Base-by-base conservation (phyloP, 805 yeast genomes). In the Sungouiozyma ichnusensis region DNA sequence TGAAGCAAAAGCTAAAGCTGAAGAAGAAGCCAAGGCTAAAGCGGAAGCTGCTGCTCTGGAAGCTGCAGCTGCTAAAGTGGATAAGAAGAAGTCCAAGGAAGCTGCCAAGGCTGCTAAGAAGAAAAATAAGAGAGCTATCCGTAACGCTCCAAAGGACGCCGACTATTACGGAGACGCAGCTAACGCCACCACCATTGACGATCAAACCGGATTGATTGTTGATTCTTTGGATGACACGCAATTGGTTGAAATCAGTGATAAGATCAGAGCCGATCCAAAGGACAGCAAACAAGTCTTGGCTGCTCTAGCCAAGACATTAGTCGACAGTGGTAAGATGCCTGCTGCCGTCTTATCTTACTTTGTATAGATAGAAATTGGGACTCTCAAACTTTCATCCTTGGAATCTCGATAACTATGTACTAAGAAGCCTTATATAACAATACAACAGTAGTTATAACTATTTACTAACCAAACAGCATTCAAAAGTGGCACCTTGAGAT, bases 71-170 rank as follows among this genome's bases (percentile, higher is more conserved):
- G 76, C 73, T 48, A 73, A 81, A 58, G 85, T 80, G 65, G 78
- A 80, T 64, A 81, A 86, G 56, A 90, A 90, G 76, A 94, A 90
- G 74, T 82, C 90, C 54, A 95, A 94, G 63, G 95, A 92, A 75
- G 85, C 84, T 54, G 96, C 96, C 41, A 78, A 79, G 67, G 71
- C 70, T 48, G 83, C 83, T 38, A 88, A 86, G 75, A 92, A 92
- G 94, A 92, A 92, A 84, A 84, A 85, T 71, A 85, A 85, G 81
- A 81, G 95, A 73, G 66, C 79, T 35, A 66, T 92, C 51, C 85
- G 97, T 76, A 66, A 68, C 54, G 72, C 87, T 45, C 85, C 78
- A 51, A 86, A 88, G 73, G 96, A 85, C 36, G 77, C 72, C 53
- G 83, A 73, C 44, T 86, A 85, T 76, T 87, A 86, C 53, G 92